A percentile compares a stretch with the other conserved stretches of the same genome.
phyloP scores from a whole-genome alignment of 768 basidiomycete genomes.

The Strobilomyces echinocephalus region DNA sequence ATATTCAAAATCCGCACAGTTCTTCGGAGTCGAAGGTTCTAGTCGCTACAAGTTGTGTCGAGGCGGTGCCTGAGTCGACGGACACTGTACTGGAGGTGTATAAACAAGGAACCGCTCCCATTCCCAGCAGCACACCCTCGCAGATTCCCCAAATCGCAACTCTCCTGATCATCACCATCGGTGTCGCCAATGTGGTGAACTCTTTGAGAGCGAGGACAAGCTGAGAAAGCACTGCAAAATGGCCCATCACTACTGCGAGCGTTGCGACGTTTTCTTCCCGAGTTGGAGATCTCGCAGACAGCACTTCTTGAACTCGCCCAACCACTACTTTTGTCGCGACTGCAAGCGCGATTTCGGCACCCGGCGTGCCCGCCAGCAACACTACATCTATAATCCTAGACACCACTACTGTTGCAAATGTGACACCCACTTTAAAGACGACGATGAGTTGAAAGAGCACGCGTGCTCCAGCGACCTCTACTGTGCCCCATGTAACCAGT shows the following conservation, averaged over 20 bases:
- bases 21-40: too few species aligned
- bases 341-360: slow-evolving; percentile 46
- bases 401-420: slow-evolving; percentile 55
- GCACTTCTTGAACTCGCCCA: slow-evolving; percentile 33
- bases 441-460: slow-evolving; percentile 37
- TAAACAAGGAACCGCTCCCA: too few species aligned
- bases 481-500: slow-evolving; percentile 38
- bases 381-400: slow-evolving; percentile 44
- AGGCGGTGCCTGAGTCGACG: too few species aligned
- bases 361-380: slow-evolving; percentile 38
- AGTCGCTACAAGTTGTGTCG: too few species aligned
- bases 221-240: too few species aligned
- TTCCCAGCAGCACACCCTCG: slow-evolving; percentile 36
- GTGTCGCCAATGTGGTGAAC: too few species aligned
- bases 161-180: too few species aligned
- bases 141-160: slow-evolving; percentile 37
- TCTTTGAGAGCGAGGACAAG: too few species aligned
- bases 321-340: slow-evolving; percentile 42
- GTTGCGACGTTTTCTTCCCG: slow-evolving; percentile 38
- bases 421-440: slow-evolving; percentile 36
- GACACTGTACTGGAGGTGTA: too few species aligned
- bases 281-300: slow-evolving; percentile 27
- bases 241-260: slow-evolving; percentile 23
- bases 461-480: slow-evolving; percentile 36
- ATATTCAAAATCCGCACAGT: too few species aligned